phyloP scores from a whole-genome alignment of 495 filamentous ascomycete species.

The Podospora bellae-mahoneyi region DNA sequence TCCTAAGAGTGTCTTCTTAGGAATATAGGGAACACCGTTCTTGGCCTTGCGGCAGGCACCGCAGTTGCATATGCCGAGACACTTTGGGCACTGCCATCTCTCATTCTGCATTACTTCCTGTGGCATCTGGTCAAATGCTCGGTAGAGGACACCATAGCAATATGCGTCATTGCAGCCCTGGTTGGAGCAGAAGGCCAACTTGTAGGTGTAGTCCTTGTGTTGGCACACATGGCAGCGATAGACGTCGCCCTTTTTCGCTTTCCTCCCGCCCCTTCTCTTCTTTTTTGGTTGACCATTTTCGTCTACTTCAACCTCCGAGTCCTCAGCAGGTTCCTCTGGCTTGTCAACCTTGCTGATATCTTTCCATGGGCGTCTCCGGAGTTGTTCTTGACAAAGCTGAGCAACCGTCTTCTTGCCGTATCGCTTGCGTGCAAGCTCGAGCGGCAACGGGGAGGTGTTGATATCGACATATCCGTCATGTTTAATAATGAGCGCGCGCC shows the following conservation, averaged over 20 bases:
- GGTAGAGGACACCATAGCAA: slow-evolving; percentile 84
- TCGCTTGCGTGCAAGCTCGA: slow-evolving; percentile 61
- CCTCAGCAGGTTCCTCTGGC: slow-evolving; percentile 16
- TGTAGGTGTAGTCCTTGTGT: slow-evolving; percentile 72
- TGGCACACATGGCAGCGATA: slow-evolving; percentile 76
- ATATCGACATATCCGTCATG: slow-evolving; percentile 58
- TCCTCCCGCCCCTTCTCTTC: slow-evolving; percentile 39
- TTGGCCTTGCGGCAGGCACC: slow-evolving; percentile 60
- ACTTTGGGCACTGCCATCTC: slow-evolving; percentile 84
- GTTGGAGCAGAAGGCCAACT: slow-evolving; percentile 69
- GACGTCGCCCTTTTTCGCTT: slow-evolving; percentile 46
- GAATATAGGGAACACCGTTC: slow-evolving; percentile 62
- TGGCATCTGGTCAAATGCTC: slow-evolving; percentile 85
- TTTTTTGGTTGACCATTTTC: slow-evolving; percentile 50
- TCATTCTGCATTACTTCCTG: slow-evolving; percentile 71
- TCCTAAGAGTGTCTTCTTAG: slow-evolving; percentile 77
- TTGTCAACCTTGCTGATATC: slow-evolving; percentile 49
- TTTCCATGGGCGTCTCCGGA: slow-evolving; percentile 64
- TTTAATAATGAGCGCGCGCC: slow-evolving; percentile 70
- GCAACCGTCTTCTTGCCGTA: slow-evolving; percentile 72
- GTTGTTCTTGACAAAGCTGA: slow-evolving; percentile 84
- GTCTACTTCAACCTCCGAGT: slow-evolving; percentile 45
- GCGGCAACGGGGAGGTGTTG: slow-evolving; percentile 57
- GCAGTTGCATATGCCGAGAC: slow-evolving; percentile 79
- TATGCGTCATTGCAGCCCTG: slow-evolving; percentile 63